Evolutionary conservation across 2,329 filamentous ascomycete species (phyloP), one percentile per base, ranked within the genome.

Genomic region (Botrytis fragariae): DNA sequence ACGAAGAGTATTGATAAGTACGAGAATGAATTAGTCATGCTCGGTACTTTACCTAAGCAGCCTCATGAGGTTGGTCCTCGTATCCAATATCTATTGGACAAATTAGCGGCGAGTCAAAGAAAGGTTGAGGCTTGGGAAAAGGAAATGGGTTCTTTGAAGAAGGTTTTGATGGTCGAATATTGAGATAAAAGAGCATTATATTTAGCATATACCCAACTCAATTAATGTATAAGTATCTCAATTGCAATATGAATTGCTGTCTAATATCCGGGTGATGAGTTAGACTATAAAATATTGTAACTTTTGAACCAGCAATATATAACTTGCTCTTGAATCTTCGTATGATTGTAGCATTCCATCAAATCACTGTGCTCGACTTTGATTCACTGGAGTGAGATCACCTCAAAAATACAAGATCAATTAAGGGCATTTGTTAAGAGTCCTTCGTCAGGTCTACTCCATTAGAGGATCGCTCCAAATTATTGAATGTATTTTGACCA

Each of bases 121-220:
- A 95, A 92, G 84, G 90, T 98, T 74, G 87, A 90, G 77, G 86
- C 83, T 71, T 93, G 91, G 81, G 95, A 98, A 83, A 85, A 82
- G 77, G 90, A 97, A 80, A 93, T 92, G 82, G 88, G 82, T 2
- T 83, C 75, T 59, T 82, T 97, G 83, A 95, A 95, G 85, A 92
- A 91, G 85, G 83, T 93, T 62, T 82, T 96, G 76, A 83, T 83
- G 72, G 83, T 83, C 69, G 87, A 91, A 78, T 79, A 74, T 75
- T 81, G 73, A 74, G 39, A 59, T 51, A 29, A 44, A 22, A 62
- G 8, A 69, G 25, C 44, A 25, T 65, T 4, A 35, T 20, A 57
- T 32, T 32, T 72, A 42, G 59, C 59, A 69, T 76, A 77, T 74
- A 75, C 75, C 76, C 74, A 73, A 42, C 72, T 77, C 72, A 74